A percentile compares a stretch with the other conserved stretches of the same genome.
Evolutionary conservation across 257 asterid species (phyloP).

Genomic region (Solanum tarijense): DNA sequence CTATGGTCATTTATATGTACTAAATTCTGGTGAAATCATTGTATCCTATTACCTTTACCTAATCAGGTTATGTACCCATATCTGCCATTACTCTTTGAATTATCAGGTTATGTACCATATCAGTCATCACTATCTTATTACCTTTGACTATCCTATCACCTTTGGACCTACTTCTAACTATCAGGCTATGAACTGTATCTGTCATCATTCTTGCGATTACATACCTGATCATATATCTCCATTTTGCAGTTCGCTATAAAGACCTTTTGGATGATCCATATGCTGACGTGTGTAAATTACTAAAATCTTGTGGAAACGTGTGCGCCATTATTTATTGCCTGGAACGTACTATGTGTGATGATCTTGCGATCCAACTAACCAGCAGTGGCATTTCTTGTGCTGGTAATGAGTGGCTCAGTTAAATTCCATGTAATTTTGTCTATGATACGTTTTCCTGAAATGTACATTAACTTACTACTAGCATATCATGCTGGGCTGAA

Average conservation of each 20-base stretch:
- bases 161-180: background rate
- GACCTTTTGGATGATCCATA: slow-evolving; percentile 80
- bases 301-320: slow-evolving; percentile 66
- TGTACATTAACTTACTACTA: slow-evolving; percentile 17
- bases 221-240: slow-evolving; percentile 6
- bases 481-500: slow-evolving; percentile 97
- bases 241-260: slow-evolving; percentile 82
- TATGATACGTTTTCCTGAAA: slow-evolving; percentile 4
- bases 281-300: slow-evolving; percentile 67
- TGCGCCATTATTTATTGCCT: slow-evolving; percentile 94
- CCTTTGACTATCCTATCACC: background rate
- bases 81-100: background rate
- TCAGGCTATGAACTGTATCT: background rate
- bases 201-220: background rate
- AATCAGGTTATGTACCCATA: background rate
- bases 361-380: slow-evolving; percentile 65
- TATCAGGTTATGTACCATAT: background rate
- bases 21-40: background rate
- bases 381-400: slow-evolving; percentile 68
- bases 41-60: background rate
- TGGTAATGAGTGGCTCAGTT: slow-evolving; percentile 36
- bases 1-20: background rate
- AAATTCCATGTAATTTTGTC: slow-evolving; percentile 2
- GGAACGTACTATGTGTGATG: slow-evolving; percentile 86
- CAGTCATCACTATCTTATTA: background rate